These are phyloP conservation scores for Syzygium malaccense DNA, from an alignment of 441 rosid species.

Conservation along the genomic window DNA sequence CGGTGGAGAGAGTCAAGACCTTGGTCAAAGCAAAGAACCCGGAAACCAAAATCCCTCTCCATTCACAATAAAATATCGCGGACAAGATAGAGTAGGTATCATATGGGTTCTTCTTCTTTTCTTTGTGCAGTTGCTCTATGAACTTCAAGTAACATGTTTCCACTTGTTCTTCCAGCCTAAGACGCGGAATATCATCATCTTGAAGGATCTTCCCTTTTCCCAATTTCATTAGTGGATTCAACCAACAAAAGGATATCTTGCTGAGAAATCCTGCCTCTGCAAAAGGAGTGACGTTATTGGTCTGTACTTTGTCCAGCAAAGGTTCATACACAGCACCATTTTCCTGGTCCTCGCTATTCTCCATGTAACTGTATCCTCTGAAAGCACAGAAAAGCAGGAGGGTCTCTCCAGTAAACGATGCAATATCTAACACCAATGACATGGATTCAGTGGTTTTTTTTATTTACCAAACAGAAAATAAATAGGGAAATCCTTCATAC, in stretches of 20 bases:
- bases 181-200: constrained; percentile 31
- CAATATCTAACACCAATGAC: constrained; percentile 13
- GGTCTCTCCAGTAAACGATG: constrained; percentile 25
- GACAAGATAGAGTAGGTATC: constrained; percentile 13
- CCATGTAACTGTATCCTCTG: neutral
- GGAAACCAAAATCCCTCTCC: constrained; percentile 31
- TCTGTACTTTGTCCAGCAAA: constrained; percentile 19
- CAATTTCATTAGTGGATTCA: constrained; percentile 44
- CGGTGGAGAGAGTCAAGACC: constrained; percentile 26
- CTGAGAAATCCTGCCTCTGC: constrained; percentile 36
- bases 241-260: constrained; percentile 43
- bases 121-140: constrained; percentile 13
- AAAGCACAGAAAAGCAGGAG: constrained; percentile 14
- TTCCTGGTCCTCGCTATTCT: neutral
- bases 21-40: constrained; percentile 42
- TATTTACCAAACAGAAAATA: constrained; percentile 14
- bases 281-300: constrained; percentile 27
- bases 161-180: constrained; percentile 27
- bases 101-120: constrained; percentile 7
- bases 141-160: constrained; percentile 28
- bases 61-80: constrained; percentile 19
- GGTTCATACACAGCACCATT: constrained; percentile 16
- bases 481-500: constrained; percentile 24
- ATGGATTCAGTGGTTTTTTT: neutral
- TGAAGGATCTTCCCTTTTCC: constrained; percentile 30